Percentiles rank a stretch among this genome's conserved stretches.
Evolutionary conservation across 2,329 filamentous ascomycete genomes (phyloP).

Genomic region (Hymenoscyphus fraxineus): DNA sequence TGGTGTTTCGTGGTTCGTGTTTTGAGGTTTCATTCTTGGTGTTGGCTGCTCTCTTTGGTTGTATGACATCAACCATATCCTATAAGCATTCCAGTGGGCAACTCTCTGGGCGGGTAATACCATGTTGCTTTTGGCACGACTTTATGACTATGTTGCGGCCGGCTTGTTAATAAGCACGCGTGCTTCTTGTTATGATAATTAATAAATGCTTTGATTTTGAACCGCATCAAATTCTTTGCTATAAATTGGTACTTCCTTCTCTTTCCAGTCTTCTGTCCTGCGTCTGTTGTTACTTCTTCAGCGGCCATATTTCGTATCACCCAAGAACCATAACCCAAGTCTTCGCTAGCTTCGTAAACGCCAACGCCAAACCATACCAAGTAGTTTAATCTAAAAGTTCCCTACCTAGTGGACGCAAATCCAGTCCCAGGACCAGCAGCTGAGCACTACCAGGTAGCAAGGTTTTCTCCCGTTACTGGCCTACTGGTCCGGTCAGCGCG

Average conservation of each 20-base stretch:
- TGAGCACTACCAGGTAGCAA: background rate
- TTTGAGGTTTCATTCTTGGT: slow-evolving; percentile 3
- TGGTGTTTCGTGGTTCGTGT: slow-evolving; percentile 18
- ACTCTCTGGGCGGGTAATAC: background rate
- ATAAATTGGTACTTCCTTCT: background rate
- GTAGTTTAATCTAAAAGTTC: background rate
- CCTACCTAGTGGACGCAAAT: background rate
- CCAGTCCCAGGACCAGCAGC: background rate
- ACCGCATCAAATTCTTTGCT: background rate
- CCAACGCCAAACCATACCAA: background rate
- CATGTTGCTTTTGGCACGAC: slow-evolving; percentile 13
- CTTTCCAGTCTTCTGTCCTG: background rate
- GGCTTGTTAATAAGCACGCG: slow-evolving; percentile 8
- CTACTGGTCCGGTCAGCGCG: background rate
- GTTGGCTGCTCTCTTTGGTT: slow-evolving; percentile 8
- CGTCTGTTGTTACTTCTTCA: background rate
- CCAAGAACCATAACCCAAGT: background rate
- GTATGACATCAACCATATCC: slow-evolving; percentile 3
- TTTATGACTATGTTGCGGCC: slow-evolving; percentile 15
- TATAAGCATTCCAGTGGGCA: background rate
- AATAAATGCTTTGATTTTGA: background rate
- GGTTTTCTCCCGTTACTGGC: background rate
- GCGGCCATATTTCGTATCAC: background rate
- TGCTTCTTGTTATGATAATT: slow-evolving; percentile 5
- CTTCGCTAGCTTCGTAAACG: background rate